Base-by-base conservation (phyloP, 805 yeast species). In the Starmerella etchellsii region DNA sequence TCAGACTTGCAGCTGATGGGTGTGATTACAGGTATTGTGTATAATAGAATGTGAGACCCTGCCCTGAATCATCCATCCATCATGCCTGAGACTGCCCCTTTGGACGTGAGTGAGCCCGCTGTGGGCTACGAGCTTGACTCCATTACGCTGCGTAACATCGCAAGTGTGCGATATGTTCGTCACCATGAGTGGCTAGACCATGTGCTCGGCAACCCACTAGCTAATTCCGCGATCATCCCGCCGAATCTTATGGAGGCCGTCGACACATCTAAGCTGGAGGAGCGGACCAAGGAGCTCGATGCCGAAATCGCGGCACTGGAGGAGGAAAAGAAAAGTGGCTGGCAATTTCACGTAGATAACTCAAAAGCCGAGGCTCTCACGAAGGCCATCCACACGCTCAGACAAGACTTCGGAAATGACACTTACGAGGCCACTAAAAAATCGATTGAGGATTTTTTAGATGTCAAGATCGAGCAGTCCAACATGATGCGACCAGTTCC, bases 151-250 rank as follows among this genome's bases (percentile, higher is more conserved):
- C 53, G 68, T 13, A 66, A 65, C 37, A 60, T 65, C n/a, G 62
- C 67, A 15, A 61, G 65, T 22, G 57, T 60, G 32, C 54, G 69
- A 18, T 65, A 61, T 39, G 62, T 64, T 14, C 53, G 67, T 18
- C 66, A 65, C 44, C 67, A 65, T 45, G 69, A 65, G 41, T 65
- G 69, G 68, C 60, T 65, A 51, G 66, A 62, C 44, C 60, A 61
- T 25, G 57, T 62, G 2, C 44, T 66, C 14, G 69, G 66, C 14
- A 51, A 59, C 24, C 63, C 65, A 2, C 38, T 57, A 21, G 56
- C 61, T 16, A 50, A 54, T 3, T 41, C 46, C 18, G 48, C 51
- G 14, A 51, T 58, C 14, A 19, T 34, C 6, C 48, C 54, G 18
- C 55, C 55, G n/a, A 27, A 39, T 21, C 26, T 53, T 10, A 41